Evolutionary conservation across 2,329 filamentous ascomycete species (phyloP), one percentile per base, ranked within the genome.

Genomic region (Diplodia sapinea): DNA sequence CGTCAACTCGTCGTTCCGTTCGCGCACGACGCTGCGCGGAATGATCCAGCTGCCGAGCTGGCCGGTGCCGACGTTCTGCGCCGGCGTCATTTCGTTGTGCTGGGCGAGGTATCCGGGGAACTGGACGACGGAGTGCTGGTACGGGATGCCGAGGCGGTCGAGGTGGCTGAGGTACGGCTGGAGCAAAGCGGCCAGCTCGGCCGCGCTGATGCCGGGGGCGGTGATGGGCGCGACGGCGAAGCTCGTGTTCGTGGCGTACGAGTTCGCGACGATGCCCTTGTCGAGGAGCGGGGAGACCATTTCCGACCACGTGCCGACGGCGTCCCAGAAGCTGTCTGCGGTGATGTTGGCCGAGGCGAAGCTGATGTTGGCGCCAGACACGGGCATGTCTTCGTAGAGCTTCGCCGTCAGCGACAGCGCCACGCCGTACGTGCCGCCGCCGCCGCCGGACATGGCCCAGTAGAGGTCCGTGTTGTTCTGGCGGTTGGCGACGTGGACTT

Each of bases 401-500:
- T 72, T 73, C 1, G 74, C 70, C 4, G 76, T 78, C 59, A 77
- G 52, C 1, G 75, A 73, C 15, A 76, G 57, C 12, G 76, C 74
- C 17, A 77, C 71, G 13, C 71, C 77, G n/a, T n/a, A n/a, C n/a
- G n/a, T n/a, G n/a, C n/a, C n/a, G n/a, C n/a, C n/a, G n/a, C n/a
- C n/a, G n/a, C 76, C 77, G 1, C 73, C 74, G 12, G 69, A 70
- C 1, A 79, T 67, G 12, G 77, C 77, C 77, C 76, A 79, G 70
- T 77, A 79, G 1, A 78, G 72, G 50, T 79, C 77, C 1, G 70
- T 43, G 65, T 78, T 75, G 31, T 75, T 50, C 4, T 70, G 72
- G 13, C 72, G 64, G 4, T 75, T 73, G 3, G 76, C 76, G 33
- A 67, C 74, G 12, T 75, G 59, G 3, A 73, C 51, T 15, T 71